Conservation (phyloP, 768 basidiomycete genomes). For the Xanthoconium purpureum region DNA sequence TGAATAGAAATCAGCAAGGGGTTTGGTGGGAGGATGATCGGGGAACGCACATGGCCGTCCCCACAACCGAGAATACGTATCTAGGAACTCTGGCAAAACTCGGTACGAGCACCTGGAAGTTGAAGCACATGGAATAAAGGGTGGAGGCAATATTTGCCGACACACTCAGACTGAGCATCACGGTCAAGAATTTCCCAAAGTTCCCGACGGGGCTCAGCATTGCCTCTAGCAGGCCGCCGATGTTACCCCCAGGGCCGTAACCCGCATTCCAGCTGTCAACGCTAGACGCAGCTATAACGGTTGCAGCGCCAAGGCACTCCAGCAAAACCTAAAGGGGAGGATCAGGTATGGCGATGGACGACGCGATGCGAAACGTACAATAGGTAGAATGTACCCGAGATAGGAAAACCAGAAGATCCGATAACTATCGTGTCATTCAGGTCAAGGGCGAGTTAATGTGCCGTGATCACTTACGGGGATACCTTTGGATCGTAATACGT, state of each 20-base stretch:
- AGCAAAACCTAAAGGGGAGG: conserved; percentile 31
- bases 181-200: conserved; percentile 71
- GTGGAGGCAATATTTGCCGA: conserved; percentile 80
- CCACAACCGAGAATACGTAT: conserved; percentile 65
- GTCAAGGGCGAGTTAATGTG: not conserved
- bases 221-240: conserved; percentile 63
- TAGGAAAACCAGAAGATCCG: conserved; percentile 65
- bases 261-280: conserved; percentile 56
- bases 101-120: conserved; percentile 68
- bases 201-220: conserved; percentile 58
- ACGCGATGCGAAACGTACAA: conserved; percentile 40
- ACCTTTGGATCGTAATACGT: conserved; percentile 61
- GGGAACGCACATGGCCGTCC: conserved; percentile 59
- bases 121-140: conserved; percentile 77
- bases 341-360: not conserved
- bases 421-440: conserved; percentile 37
- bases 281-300: conserved; percentile 51
- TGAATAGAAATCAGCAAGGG: conserved; percentile 5
- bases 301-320: conserved; percentile 66
- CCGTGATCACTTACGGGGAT: conserved; percentile 20
- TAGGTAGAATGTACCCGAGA: conserved; percentile 58
- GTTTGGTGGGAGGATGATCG: not conserved
- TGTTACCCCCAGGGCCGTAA: conserved; percentile 50
- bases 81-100: conserved; percentile 56
- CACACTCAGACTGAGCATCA: conserved; percentile 71